Evolutionary conservation across 2,329 filamentous ascomycete genomes (phyloP), one percentile per base, ranked within the genome.

Genomic region (Thelonectria rubi): DNA sequence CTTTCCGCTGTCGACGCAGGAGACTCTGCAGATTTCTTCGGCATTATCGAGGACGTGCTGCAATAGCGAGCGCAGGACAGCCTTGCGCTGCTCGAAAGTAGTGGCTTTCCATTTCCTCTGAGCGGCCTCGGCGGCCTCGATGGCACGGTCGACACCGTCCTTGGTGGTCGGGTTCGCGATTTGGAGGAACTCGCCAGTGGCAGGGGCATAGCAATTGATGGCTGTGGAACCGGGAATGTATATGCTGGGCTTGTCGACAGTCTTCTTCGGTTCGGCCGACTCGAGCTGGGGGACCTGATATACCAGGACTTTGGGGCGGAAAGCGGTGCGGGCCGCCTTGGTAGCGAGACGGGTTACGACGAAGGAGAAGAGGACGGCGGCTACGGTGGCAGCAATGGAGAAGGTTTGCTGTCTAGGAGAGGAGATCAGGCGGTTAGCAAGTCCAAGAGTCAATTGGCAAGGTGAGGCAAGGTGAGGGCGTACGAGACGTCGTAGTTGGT

Each of bases 1-100:
- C 84, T 99, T 99, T 65, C 95, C 95, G 43, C 92, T 96, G 78
- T 99, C 95, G 37, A 97, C 84, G 73, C 92, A 96, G 51, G 94
- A 94, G 30, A 93, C 87, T 15, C 87, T 86, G 71, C 93, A 94
- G 69, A 99, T 96, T 24, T 90, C 84, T 67, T 94, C 91, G 75
- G 97, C 93, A 74, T 98, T 91, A 66, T 96, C 91, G 60, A 99
- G 85, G 10, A 99, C 84, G 69, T 94, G 89, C 77, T 89, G 90
- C 69, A 97, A 82, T 73, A 99, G 82, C 7, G 92, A 92, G 62
- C 88, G 88, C 65, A 99, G 83, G 47, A 99, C 92, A 70, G 86
- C 89, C 67, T 90, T 85, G 62, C 95, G 86, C 75, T 97, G 84
- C 9, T 84, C 79, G 73, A 97, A 97, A 1, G 86, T 90, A 1